These are phyloP conservation scores for Angomonas desouzai DNA, from an alignment of 208 protist species.

Conservation along the genomic window DNA sequence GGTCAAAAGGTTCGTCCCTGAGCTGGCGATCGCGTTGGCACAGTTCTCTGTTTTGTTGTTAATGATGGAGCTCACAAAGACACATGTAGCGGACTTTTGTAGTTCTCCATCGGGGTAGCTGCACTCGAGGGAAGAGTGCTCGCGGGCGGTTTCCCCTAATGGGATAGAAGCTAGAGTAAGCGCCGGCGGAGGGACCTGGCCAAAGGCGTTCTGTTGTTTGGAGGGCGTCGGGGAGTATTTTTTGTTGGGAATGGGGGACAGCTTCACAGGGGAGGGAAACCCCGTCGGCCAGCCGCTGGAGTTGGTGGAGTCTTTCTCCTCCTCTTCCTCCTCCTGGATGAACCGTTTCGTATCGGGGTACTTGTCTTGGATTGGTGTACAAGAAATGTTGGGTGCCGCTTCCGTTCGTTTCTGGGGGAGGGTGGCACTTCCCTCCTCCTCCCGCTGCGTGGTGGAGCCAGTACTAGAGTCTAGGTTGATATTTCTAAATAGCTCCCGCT, in stretches of 20 bases:
- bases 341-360: background rate
- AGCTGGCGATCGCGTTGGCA: background rate
- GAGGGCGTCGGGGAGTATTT: slow-evolving; percentile 10
- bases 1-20: background rate
- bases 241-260: slow-evolving; percentile 56
- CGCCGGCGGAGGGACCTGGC: no score
- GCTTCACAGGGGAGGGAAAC: slow-evolving; percentile 51
- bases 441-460: background rate
- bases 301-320: slow-evolving; percentile 3
- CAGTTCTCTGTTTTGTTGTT: background rate
- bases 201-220: no score
- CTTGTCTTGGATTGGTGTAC: slow-evolving; percentile 11
- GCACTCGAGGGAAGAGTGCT: background rate
- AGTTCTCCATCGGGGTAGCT: background rate
- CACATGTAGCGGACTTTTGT: slow-evolving; percentile 2
- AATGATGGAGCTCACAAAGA: background rate
- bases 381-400: background rate
- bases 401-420: background rate
- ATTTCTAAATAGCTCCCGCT: background rate
- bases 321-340: background rate
- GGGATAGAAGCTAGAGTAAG: background rate
- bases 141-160: no score
- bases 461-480: slow-evolving; percentile 1
- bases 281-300: slow-evolving; percentile 27
- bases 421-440: background rate